These are phyloP conservation scores for Botrytis paeoniae DNA, from an alignment of 2,329 filamentous ascomycete genomes.

Conservation along the genomic window DNA sequence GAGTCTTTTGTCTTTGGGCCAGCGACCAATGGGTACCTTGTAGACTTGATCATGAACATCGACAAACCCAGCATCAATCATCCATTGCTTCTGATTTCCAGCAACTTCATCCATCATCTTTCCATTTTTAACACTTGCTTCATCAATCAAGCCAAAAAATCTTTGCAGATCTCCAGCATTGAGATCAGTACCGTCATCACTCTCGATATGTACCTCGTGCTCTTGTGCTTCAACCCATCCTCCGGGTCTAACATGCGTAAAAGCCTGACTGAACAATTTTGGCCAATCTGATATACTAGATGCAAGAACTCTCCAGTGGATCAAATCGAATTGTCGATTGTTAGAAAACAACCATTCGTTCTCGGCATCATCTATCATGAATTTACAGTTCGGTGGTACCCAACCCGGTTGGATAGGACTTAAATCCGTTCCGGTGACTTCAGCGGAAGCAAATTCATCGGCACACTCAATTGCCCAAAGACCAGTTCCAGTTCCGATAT, in stretches of 20 bases:
- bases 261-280: constrained; percentile 45
- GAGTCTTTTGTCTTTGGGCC: constrained; percentile 42
- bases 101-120: constrained; percentile 44
- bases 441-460: constrained; percentile 45
- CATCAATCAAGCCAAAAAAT: constrained; percentile 48
- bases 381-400: constrained; percentile 57
- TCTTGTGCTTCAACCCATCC: constrained; percentile 57
- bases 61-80: constrained; percentile 50
- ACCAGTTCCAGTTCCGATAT: constrained; percentile 57
- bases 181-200: constrained; percentile 42
- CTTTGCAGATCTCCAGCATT: constrained; percentile 44
- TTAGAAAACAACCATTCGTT: constrained; percentile 49
- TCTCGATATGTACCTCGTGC: constrained; percentile 49
- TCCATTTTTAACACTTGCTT: constrained; percentile 48
- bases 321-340: constrained; percentile 55
- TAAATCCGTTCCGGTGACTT: constrained; percentile 54
- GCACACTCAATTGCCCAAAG: constrained; percentile 61
- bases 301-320: constrained; percentile 57
- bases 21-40: constrained; percentile 47
- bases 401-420: constrained; percentile 57
- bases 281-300: constrained; percentile 57
- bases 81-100: constrained; percentile 35
- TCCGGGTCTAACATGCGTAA: constrained; percentile 51
- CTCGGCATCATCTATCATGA: constrained; percentile 64
- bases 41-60: constrained; percentile 42